phyloP scores from a whole-genome alignment of 225 moss, liverwort and hornwort species.

The Asterella californica region DNA sequence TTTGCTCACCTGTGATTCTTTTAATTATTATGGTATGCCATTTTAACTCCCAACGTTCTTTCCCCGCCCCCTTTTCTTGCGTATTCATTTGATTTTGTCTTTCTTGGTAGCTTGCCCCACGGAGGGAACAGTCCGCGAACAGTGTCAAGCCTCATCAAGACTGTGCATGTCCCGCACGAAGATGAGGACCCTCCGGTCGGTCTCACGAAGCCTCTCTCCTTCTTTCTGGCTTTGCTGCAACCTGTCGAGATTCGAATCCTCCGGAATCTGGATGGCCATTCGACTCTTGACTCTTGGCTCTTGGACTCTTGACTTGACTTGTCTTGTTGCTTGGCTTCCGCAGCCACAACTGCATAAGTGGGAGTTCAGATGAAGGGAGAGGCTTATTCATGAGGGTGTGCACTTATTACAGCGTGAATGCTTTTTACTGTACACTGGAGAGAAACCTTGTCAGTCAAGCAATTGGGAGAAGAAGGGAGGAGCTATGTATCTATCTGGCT shows the following conservation, averaged over 20 bases:
- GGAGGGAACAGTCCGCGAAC: too few relatives aligned
- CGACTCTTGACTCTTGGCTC: too few relatives aligned
- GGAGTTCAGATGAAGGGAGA: background rate
- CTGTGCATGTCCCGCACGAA: background rate
- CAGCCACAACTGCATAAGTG: background rate
- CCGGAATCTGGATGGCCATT: too few relatives aligned
- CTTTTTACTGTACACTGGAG: background rate
- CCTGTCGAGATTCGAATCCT: too few relatives aligned
- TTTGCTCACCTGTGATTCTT: slow-evolving; percentile 1
- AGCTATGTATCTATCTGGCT: background rate
- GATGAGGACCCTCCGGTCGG: background rate
- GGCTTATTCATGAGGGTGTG: background rate
- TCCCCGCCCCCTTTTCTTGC: background rate
- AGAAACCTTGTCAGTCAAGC: background rate
- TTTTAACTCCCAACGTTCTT: background rate
- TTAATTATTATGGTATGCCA: background rate
- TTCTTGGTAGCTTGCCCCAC: background rate
- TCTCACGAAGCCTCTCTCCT: background rate
- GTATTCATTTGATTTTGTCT: background rate
- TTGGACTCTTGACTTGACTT: too few relatives aligned
- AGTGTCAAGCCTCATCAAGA: background rate
- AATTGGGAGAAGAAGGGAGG: background rate
- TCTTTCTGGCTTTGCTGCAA: too few relatives aligned
- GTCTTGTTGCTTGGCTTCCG: background rate
- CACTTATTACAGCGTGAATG: background rate